Percentiles rank a stretch among this genome's conserved stretches.
Conservation (phyloP, 495 filamentous ascomycete genomes). For the Neurospora tetrasperma region DNA sequence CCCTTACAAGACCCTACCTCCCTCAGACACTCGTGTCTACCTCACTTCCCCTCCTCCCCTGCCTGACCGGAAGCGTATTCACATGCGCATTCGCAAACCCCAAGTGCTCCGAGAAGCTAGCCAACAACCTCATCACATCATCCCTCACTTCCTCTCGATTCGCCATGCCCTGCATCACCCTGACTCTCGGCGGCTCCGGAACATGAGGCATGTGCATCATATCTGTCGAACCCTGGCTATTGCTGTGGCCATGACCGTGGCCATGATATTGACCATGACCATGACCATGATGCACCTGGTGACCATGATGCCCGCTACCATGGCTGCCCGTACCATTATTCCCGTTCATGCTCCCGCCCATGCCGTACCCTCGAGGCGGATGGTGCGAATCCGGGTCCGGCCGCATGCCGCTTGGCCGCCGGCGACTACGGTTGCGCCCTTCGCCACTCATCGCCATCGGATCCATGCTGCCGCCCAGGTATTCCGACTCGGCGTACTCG, state of each 20-base stretch:
- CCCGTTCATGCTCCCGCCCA: slow-evolving; percentile 5
- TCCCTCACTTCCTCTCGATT: slow-evolving; percentile 38
- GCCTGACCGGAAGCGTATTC: slow-evolving; percentile 19
- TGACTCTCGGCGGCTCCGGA: slow-evolving; percentile 33
- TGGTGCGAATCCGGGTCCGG: slow-evolving; percentile 10
- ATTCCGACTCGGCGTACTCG: slow-evolving; percentile 23
- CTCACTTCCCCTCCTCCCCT: slow-evolving; percentile 10
- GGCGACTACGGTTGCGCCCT: slow-evolving; percentile 5
- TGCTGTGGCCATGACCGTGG: neutral
- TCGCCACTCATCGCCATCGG: slow-evolving; percentile 10
- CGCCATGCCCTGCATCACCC: slow-evolving; percentile 43
- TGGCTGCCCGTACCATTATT: slow-evolving; percentile 5
- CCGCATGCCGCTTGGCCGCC: slow-evolving; percentile 6
- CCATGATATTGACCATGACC: neutral
- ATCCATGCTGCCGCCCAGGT: slow-evolving; percentile 5
- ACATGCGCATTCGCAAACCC: slow-evolving; percentile 20
- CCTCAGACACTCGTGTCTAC: neutral
- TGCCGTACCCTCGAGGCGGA: slow-evolving; percentile 2
- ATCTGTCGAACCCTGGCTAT: slow-evolving; percentile 6
- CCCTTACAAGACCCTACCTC: neutral
- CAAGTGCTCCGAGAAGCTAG: slow-evolving; percentile 37
- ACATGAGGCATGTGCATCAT: slow-evolving; percentile 18
- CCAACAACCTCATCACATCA: slow-evolving; percentile 45
- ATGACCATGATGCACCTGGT: neutral
- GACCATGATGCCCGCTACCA: slow-evolving; percentile 1